Percentiles rank a stretch among this genome's conserved stretches.
These are phyloP conservation scores for Vachellia pachyceras DNA, from an alignment of 306 rosid genomes.

Conservation along the genomic window DNA sequence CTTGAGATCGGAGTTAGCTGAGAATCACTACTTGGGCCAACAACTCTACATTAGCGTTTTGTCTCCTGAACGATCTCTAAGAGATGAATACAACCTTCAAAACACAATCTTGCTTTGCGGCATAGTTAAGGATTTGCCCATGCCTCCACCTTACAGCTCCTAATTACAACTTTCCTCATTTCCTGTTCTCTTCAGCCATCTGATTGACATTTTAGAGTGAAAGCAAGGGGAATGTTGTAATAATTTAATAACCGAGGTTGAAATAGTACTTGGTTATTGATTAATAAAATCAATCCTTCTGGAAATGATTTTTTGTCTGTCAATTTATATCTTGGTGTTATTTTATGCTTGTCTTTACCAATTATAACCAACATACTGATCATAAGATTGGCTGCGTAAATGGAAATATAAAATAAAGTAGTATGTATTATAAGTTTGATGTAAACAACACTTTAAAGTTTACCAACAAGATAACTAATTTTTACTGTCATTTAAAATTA, in stretches of 20 bases:
- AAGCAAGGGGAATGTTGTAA: background rate
- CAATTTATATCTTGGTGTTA: no score
- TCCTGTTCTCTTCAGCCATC: background rate
- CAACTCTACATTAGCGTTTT: conserved; percentile 45
- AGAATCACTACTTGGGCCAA: conserved; percentile 43
- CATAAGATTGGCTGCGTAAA: no score
- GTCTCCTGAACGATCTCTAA: conserved; percentile 40
- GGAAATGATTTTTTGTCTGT: no score
- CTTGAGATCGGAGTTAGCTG: conserved; percentile 45
- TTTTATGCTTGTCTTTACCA: no score
- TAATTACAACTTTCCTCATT: background rate
- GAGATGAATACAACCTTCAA: conserved; percentile 53
- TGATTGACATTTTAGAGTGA: background rate
- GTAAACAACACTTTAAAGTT: no score
- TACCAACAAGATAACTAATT: no score
- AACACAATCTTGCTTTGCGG: conserved; percentile 45
- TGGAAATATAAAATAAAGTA: no score
- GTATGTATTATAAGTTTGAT: no score
- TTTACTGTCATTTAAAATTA: no score
- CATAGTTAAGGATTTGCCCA: conserved; percentile 44
- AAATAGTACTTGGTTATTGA: background rate
- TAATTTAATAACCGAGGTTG: background rate
- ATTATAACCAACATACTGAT: no score
- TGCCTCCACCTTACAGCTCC: conserved; percentile 41
- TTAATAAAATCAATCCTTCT: background rate